phyloP scores from a whole-genome alignment of 345 rosid species.

The Populus euphratica region DNA sequence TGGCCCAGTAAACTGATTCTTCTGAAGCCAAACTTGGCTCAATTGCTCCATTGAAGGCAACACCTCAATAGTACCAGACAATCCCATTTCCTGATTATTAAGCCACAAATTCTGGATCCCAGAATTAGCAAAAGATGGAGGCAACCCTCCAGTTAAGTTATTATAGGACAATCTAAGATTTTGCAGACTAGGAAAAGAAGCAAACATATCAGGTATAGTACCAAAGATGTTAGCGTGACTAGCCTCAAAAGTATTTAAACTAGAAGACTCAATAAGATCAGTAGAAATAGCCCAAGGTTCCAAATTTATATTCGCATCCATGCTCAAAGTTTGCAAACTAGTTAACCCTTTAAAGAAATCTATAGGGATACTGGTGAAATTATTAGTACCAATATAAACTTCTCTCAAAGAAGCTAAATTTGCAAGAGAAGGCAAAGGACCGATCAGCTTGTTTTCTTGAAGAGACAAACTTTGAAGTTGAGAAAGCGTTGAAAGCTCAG shows the following conservation, averaged over 20 bases:
- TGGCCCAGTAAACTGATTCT: constrained; percentile 63
- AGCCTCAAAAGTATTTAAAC: constrained; percentile 42
- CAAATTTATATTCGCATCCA: constrained; percentile 34
- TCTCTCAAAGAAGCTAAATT: constrained; percentile 41
- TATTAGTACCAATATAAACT: constrained; percentile 44
- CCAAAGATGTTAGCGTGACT: constrained; percentile 43
- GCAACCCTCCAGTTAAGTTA: constrained; percentile 63
- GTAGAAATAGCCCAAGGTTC: constrained; percentile 57
- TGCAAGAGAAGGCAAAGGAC: constrained; percentile 60
- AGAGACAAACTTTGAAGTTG: constrained; percentile 42
- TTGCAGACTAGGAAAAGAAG: constrained; percentile 40
- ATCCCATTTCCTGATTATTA: constrained; percentile 55
- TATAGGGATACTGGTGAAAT: constrained; percentile 45
- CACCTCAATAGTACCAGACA: constrained; percentile 57
- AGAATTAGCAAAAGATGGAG: constrained; percentile 49
- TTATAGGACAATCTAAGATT: constrained; percentile 63
- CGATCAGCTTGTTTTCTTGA: constrained; percentile 50
- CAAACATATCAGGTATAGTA: constrained; percentile 57
- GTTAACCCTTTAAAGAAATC: constrained; percentile 64
- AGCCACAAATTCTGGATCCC: constrained; percentile 55
- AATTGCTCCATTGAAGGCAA: constrained; percentile 53
- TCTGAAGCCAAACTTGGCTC: constrained; percentile 64
- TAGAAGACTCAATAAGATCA: constrained; percentile 41
- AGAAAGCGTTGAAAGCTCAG: constrained; percentile 53
- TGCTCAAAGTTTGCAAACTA: constrained; percentile 40